Evolutionary conservation across 495 filamentous ascomycete species (phyloP).

Genomic region (Schizothecium vesticola): DNA sequence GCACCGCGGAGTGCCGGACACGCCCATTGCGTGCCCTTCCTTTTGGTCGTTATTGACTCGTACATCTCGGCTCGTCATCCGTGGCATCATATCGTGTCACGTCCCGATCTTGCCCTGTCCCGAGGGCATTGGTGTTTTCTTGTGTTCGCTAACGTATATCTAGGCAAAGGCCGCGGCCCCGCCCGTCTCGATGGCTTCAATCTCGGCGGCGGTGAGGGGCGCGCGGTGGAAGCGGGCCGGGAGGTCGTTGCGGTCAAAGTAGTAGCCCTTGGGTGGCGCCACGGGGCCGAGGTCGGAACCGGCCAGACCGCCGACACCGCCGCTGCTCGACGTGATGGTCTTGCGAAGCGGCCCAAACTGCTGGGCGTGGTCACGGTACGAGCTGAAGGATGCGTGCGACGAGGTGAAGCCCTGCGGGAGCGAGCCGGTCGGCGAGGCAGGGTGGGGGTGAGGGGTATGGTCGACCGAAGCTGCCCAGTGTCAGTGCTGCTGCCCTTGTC

Average conservation of each 20-base stretch:
- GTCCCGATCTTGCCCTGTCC: neutral
- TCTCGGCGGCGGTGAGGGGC: slow-evolving; percentile 71
- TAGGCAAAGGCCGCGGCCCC: slow-evolving; percentile 56
- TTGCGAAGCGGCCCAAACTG: slow-evolving; percentile 84
- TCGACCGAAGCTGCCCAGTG: slow-evolving; percentile 59
- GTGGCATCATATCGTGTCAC: slow-evolving; percentile 9
- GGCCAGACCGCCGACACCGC: slow-evolving; percentile 57
- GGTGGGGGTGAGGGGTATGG: slow-evolving; percentile 69
- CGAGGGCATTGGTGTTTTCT: neutral
- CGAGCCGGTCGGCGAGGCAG: slow-evolving; percentile 48
- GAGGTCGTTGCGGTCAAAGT: slow-evolving; percentile 85
- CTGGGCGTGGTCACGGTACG: slow-evolving; percentile 86
- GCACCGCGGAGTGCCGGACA: neutral
- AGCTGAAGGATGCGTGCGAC: slow-evolving; percentile 74
- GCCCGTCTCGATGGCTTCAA: slow-evolving; percentile 90
- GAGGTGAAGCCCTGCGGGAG: slow-evolving; percentile 61
- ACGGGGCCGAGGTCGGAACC: slow-evolving; percentile 68
- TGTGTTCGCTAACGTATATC: slow-evolving; percentile 3
- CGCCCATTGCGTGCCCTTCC: slow-evolving; percentile 1
- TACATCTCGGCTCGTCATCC: neutral
- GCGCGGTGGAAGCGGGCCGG: slow-evolving; percentile 74
- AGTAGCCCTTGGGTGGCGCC: slow-evolving; percentile 63
- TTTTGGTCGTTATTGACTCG: slow-evolving; percentile 5
- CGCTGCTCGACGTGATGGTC: slow-evolving; percentile 42
- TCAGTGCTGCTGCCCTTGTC: neutral